A percentile compares a stretch with the other conserved stretches of the same genome.
phyloP scores from a whole-genome alignment of 2,329 filamentous ascomycete species.

The Calycina herbarum region DNA sequence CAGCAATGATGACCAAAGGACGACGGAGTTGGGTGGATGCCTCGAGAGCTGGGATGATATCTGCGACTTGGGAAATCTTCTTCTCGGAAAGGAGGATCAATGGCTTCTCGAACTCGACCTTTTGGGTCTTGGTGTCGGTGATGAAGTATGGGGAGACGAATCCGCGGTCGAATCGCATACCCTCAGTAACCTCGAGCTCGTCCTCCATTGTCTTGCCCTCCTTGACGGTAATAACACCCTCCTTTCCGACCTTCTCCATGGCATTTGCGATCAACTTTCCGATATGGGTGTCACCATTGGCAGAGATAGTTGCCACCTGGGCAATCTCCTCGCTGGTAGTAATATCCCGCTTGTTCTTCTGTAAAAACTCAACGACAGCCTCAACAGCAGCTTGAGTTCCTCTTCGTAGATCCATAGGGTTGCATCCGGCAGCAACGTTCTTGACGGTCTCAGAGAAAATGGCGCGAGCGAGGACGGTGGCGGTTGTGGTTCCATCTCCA shows the following conservation, averaged over 20 bases:
- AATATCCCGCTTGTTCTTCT: constrained; percentile 96
- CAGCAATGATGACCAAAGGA: constrained; percentile 95
- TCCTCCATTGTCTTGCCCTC: constrained; percentile 98
- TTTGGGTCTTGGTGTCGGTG: constrained; percentile 97
- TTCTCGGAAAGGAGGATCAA: constrained; percentile 98
- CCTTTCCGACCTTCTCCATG: constrained; percentile 99
- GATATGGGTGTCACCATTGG: constrained; percentile 94
- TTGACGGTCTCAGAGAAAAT: constrained; percentile 99
- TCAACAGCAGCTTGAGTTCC: constrained; percentile 97
- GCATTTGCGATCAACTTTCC: constrained; percentile 94
- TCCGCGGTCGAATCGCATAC: constrained; percentile 99
- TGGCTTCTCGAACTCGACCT: constrained; percentile 99
- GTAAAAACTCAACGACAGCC: constrained; percentile 89
- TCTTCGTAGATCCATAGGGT: constrained; percentile 97
- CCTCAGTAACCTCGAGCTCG: constrained; percentile 98
- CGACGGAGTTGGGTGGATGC: constrained; percentile 93
- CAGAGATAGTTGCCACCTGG: constrained; percentile 96
- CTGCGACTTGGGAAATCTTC: constrained; percentile 99
- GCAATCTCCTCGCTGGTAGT: constrained; percentile 96
- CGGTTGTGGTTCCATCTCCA: constrained; percentile 97
- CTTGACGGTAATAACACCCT: constrained; percentile 99
- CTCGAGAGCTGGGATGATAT: constrained; percentile 97
- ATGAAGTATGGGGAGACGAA: constrained; percentile 99
- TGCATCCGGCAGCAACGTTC: constrained; percentile 99
- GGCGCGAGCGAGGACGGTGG: constrained; percentile 92